phyloP scores from a whole-genome alignment of 768 basidiomycete genomes.

The Lactarius psammicola region DNA sequence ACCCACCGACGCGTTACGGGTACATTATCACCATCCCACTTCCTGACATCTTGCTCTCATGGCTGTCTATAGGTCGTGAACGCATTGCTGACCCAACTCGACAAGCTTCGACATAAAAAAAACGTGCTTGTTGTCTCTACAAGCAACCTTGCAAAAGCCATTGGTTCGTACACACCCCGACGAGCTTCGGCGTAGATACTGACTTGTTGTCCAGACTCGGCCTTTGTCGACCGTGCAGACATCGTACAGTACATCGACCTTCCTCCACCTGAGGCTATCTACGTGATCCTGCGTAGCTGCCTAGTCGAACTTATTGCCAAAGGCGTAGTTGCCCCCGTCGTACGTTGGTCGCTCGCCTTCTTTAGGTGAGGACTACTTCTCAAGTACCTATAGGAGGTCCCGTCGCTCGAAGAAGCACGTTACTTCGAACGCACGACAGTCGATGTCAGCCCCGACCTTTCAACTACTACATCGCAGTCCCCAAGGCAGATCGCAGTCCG shows the following conservation, averaged over 20 bases:
- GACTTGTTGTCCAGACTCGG: conserved; percentile 61
- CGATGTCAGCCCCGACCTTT: conserved; percentile 33
- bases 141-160: conserved; percentile 91
- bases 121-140: conserved; percentile 97
- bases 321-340: conserved; percentile 64
- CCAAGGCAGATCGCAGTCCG: conserved; percentile 54
- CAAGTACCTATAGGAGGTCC: conserved; percentile 50
- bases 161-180: conserved; percentile 53
- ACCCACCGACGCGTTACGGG: conserved; percentile 90
- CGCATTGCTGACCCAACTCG: conserved; percentile 93
- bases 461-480: conserved; percentile 40
- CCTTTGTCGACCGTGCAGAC: conserved; percentile 96
- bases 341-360: conserved; percentile 38
- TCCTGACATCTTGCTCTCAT: background rate
- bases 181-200: conserved; percentile 2
- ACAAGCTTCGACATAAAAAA: conserved; percentile 89
- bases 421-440: conserved; percentile 45
- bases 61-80: conserved; percentile 77
- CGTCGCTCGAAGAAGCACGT: conserved; percentile 58
- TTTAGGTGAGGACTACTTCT: background rate
- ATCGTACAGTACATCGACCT: conserved; percentile 93
- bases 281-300: conserved; percentile 85
- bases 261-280: conserved; percentile 88
- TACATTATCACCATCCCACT: conserved; percentile 37
- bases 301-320: conserved; percentile 75